Evolutionary conservation across 768 basidiomycete genomes (phyloP).

Genomic region (Steccherinum ochraceum): DNA sequence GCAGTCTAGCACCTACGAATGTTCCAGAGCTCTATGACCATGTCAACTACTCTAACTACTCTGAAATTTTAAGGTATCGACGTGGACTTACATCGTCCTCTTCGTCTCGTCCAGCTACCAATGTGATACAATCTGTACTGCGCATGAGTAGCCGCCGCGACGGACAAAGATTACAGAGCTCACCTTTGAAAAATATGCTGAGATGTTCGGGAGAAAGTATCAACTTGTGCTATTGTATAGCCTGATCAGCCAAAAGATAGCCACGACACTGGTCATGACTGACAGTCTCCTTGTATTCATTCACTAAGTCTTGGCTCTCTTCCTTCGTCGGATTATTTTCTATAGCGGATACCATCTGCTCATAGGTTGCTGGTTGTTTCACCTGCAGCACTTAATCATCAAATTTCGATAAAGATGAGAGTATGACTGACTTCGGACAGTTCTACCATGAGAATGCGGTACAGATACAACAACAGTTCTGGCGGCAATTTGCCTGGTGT

Average conservation of each 20-base stretch:
- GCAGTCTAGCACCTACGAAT: neutral
- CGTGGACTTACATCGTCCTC: neutral
- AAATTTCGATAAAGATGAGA: no score
- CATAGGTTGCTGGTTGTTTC: conserved; percentile 51
- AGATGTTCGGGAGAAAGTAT: conserved; percentile 10
- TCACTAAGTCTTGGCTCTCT: neutral
- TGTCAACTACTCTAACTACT: no score
- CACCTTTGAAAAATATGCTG: conserved; percentile 15
- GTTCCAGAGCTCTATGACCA: no score
- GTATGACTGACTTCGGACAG: conserved; percentile 58
- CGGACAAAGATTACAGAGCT: no score
- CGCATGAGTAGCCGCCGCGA: no score
- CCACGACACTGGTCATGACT: neutral
- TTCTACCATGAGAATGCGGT: conserved; percentile 64
- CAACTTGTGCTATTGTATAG: neutral
- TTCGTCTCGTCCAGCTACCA: neutral
- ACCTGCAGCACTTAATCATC: conserved; percentile 42
- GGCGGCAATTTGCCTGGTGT: conserved; percentile 48
- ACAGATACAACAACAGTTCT: conserved; percentile 53
- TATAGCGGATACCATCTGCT: conserved; percentile 10
- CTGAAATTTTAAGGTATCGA: neutral
- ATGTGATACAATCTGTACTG: no score
- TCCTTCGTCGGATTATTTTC: conserved; percentile 3
- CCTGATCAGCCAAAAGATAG: neutral
- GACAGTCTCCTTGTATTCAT: conserved; percentile 10